Evolutionary conservation across 768 basidiomycete species (phyloP).

Genomic region (Mycena vitilis): DNA sequence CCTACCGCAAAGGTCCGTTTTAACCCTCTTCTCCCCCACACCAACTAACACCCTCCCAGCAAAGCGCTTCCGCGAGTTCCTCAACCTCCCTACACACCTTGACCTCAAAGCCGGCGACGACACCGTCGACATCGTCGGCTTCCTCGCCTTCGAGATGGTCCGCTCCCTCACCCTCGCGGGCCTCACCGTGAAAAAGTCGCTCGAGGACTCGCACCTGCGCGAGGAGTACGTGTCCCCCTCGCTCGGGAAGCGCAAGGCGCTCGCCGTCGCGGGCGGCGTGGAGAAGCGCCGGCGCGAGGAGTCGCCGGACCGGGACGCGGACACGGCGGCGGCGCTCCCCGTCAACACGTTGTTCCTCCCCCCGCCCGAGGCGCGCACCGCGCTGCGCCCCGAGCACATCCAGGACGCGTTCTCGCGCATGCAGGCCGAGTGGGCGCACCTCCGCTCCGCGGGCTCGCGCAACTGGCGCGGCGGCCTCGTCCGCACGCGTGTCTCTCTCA

Average conservation of each 20-base stretch:
- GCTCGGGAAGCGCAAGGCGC: conserved; percentile 77
- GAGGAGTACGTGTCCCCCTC: conserved; percentile 75
- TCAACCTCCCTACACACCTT: conserved; percentile 87
- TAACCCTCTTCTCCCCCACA: conserved; percentile 1
- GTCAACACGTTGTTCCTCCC: conserved; percentile 82
- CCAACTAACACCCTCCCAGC: conserved; percentile 55
- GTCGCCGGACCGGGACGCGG: conserved; percentile 70
- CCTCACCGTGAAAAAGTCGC: conserved; percentile 81
- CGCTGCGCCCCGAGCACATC: conserved; percentile 86
- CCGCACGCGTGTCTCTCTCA: conserved; percentile 83
- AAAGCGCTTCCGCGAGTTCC: conserved; percentile 94
- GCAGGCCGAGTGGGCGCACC: conserved; percentile 87
- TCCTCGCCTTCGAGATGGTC: conserved; percentile 97
- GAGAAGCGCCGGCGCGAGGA: conserved; percentile 69
- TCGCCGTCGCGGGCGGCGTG: conserved; percentile 51
- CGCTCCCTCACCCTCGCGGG: conserved; percentile 92
- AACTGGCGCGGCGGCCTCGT: conserved; percentile 91
- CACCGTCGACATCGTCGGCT: conserved; percentile 96
- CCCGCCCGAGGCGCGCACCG: conserved; percentile 83
- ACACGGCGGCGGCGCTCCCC: conserved; percentile 72
- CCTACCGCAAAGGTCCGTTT: conserved; percentile 86
- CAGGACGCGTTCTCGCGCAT: conserved; percentile 92
- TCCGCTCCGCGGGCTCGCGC: conserved; percentile 85
- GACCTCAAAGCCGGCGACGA: conserved; percentile 94
- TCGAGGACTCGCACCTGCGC: conserved; percentile 76